A percentile compares a stretch with the other conserved stretches of the same genome.
These are phyloP conservation scores for Fistulinella prunicolor DNA, from an alignment of 768 basidiomycete species.

Conservation along the genomic window DNA sequence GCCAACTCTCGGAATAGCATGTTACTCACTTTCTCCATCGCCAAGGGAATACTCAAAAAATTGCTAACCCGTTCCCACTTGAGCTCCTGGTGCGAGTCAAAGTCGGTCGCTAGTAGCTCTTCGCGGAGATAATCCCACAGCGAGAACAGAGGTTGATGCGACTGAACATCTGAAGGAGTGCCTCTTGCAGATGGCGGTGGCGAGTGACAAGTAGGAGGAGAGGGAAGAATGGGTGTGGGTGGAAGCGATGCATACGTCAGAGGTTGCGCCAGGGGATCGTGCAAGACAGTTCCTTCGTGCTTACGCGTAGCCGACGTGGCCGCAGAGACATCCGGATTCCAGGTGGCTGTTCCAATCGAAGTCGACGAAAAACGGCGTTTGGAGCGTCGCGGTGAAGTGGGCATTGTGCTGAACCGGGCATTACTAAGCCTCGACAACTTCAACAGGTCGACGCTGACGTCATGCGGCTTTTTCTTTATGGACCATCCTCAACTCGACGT, in stretches of 20 bases:
- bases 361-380: conserved; percentile 32
- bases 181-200: conserved; percentile 20
- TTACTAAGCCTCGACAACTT: too few species aligned
- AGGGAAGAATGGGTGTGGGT: conserved; percentile 62
- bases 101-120: conserved; percentile 88
- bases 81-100: conserved; percentile 89
- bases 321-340: conserved; percentile 18
- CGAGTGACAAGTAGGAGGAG: conserved; percentile 34
- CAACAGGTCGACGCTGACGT: too few species aligned
- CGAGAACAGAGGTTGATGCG: conserved; percentile 58
- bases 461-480: too few species aligned
- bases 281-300: conserved; percentile 7
- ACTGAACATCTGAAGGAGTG: conserved; percentile 15
- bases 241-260: conserved; percentile 71
- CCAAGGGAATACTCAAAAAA: conserved; percentile 88
- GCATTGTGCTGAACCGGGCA: too few species aligned
- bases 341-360: conserved; percentile 23
- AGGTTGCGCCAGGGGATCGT: conserved; percentile 29
- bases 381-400: conserved; percentile 32
- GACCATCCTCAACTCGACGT: too few species aligned
- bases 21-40: conserved; percentile 83
- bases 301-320: conserved; percentile 12
- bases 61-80: conserved; percentile 97
- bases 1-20: neutral
- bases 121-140: conserved; percentile 91